Conservation (phyloP, 192 early-diverging fungal species). For the Piromyces finnis region DNA sequence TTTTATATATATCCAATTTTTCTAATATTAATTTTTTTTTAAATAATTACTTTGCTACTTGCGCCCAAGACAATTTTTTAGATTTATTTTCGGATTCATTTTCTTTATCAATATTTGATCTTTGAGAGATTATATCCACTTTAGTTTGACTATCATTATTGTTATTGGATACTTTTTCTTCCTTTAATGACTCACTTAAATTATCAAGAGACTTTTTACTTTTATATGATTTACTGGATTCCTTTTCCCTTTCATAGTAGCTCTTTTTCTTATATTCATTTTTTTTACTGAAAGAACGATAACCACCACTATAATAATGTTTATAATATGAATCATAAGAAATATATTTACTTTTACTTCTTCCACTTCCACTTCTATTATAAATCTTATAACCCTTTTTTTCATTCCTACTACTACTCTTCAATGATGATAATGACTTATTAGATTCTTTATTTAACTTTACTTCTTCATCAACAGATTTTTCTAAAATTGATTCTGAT, state of each 20-base stretch:
- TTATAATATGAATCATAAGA: background rate
- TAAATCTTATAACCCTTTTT: background rate
- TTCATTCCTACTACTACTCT: background rate
- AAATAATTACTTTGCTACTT: background rate
- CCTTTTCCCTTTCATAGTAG: background rate
- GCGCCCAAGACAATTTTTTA: background rate
- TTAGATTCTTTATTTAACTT: too few species aligned
- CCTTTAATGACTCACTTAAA: too few species aligned
- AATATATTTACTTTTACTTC: background rate
- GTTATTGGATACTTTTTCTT: background rate
- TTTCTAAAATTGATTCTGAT: too few species aligned
- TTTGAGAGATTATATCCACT: too few species aligned
- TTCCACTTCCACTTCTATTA: background rate
- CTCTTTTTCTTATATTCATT: background rate
- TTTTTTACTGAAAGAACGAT: background rate
- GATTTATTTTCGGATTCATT: background rate
- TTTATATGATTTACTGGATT: too few species aligned
- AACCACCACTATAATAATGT: background rate
- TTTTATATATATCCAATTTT: too few species aligned
- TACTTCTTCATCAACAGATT: too few species aligned
- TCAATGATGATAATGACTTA: too few species aligned
- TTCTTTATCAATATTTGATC: too few species aligned
- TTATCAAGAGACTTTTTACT: too few species aligned
- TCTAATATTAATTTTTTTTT: too few species aligned
- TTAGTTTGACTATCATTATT: too few species aligned